Conservation (phyloP, 495 filamentous ascomycete genomes). For the Trichoderma asperelloides region DNA sequence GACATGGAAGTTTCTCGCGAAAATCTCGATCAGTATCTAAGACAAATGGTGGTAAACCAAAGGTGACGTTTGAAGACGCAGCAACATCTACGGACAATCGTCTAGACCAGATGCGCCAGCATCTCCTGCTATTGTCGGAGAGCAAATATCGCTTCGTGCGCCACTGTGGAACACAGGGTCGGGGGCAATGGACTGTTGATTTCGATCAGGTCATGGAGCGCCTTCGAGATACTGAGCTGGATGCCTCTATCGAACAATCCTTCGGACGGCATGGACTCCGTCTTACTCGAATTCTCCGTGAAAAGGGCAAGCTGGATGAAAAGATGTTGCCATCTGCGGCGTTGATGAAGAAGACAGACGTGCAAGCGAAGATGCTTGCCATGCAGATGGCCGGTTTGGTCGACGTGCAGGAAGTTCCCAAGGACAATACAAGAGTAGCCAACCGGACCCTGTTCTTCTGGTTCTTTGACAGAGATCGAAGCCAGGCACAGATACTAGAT, state of each 20-base stretch:
- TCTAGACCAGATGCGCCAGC: slow-evolving; percentile 55
- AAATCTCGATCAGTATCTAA: slow-evolving; percentile 20
- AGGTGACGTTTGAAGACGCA: slow-evolving; percentile 24
- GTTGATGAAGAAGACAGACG: slow-evolving; percentile 68
- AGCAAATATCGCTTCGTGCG: slow-evolving; percentile 61
- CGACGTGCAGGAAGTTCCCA: slow-evolving; percentile 85
- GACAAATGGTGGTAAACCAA: slow-evolving; percentile 22
- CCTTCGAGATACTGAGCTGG: slow-evolving; percentile 65
- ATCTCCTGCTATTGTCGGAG: slow-evolving; percentile 67
- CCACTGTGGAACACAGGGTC: slow-evolving; percentile 44
- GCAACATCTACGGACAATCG: slow-evolving; percentile 31
- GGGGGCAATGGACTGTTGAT: slow-evolving; percentile 70
- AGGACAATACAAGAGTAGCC: slow-evolving; percentile 66
- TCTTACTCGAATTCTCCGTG: slow-evolving; percentile 69
- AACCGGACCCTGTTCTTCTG: slow-evolving; percentile 79
- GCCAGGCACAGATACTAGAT: slow-evolving; percentile 55
- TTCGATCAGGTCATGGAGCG: slow-evolving; percentile 59
- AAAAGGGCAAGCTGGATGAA: slow-evolving; percentile 86
- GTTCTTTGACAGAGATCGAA: slow-evolving; percentile 73
- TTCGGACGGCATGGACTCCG: slow-evolving; percentile 70
- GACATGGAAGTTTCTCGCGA: slow-evolving; percentile 16
- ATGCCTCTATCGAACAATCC: slow-evolving; percentile 63
- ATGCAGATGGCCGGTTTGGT: slow-evolving; percentile 79
- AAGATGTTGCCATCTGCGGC: slow-evolving; percentile 66
- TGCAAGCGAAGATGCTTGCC: slow-evolving; percentile 68